Base-by-base conservation (phyloP, 1,284 basidiomycete species). In the Hymenochaete sp. region DNA sequence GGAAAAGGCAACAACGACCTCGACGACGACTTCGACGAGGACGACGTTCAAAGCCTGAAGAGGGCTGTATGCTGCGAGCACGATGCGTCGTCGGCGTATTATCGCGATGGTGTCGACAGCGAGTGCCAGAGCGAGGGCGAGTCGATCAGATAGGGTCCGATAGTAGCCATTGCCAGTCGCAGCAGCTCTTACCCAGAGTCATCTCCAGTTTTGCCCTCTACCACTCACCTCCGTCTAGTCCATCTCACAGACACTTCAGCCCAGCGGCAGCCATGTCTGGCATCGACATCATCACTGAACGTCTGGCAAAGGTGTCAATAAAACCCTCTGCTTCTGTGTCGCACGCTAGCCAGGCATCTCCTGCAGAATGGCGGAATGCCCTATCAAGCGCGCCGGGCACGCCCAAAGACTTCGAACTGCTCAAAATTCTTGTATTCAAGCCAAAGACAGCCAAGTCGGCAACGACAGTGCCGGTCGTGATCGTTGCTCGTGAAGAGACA, bases 401-500 rank as follows among this genome's bases (percentile, higher is more conserved):
- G 18, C 82, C 85, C 1, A 60, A 65, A 42, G 65, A 68, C 4
- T 86, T 82, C 58, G 74, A 85, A 59, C 69, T 86, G 54, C 72
- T 83, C 61, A 91, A 92, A 65, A 86, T 82, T 27, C 76, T 92
- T 55, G 83, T 91, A 44, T 91, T 86, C 76, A 92, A 92, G 59
- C 88, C 89, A 28, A 91, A 91, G 65, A 91, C 91, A 1, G 85
- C 92, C 39, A 96, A 96, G 66, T 75, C 77, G 0, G 90, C 87
- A 4, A 79, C 77, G 21, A 80, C 90, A 1, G 75, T 89, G 45
- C 93, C 92, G 5, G 79, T 96, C 44, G 76, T 97, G 43, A 81
- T 95, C 49, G 75, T 97, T 59, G 88, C 90, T 6, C 72, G 79
- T 56, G 90, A 95, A 57, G 71, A 77, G 32, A 89, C 89, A 13